Evolutionary conservation across 2,329 filamentous ascomycete species (phyloP).

Genomic region (Fusarium dlaminii): DNA sequence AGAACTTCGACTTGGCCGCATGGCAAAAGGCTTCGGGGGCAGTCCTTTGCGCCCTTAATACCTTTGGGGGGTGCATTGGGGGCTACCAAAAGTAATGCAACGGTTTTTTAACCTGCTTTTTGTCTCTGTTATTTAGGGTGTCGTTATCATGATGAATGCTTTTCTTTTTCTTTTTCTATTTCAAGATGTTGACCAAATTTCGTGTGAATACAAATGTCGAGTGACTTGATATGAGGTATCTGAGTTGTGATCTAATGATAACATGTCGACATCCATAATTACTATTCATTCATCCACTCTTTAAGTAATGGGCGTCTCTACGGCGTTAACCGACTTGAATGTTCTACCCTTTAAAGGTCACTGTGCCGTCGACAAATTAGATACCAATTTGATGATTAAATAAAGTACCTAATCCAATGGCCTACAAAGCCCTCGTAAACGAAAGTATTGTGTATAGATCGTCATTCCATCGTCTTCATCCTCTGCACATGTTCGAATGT

Average conservation of each 20-base stretch:
- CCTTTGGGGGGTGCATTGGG: slow-evolving; percentile 48
- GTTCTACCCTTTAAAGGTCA: background rate
- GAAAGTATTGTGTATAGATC: slow-evolving; percentile 32
- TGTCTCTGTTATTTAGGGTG: slow-evolving; percentile 50
- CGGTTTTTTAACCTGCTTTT: slow-evolving; percentile 47
- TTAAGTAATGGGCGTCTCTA: background rate
- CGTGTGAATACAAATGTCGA: background rate
- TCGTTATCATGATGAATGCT: slow-evolving; percentile 48
- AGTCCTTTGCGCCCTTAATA: slow-evolving; percentile 52
- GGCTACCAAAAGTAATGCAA: slow-evolving; percentile 57
- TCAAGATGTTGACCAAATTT: background rate
- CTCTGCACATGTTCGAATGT: slow-evolving; percentile 7
- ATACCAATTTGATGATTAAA: slow-evolving; percentile 26
- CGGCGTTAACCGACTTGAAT: background rate
- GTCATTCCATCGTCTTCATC: slow-evolving; percentile 19
- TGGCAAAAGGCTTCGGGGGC: slow-evolving; percentile 50
- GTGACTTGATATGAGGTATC: background rate
- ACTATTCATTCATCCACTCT: background rate
- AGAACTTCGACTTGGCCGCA: slow-evolving; percentile 45
- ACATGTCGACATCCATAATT: background rate
- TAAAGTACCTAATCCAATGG: slow-evolving; percentile 11
- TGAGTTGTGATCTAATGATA: background rate
- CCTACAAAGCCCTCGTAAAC: slow-evolving; percentile 25
- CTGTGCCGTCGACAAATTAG: background rate
- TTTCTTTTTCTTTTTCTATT: slow-evolving; percentile 37